A percentile compares a stretch with the other conserved stretches of the same genome.
Conservation (phyloP, 2,329 filamentous ascomycete species). For the Microdochium trichocladiopsis region DNA sequence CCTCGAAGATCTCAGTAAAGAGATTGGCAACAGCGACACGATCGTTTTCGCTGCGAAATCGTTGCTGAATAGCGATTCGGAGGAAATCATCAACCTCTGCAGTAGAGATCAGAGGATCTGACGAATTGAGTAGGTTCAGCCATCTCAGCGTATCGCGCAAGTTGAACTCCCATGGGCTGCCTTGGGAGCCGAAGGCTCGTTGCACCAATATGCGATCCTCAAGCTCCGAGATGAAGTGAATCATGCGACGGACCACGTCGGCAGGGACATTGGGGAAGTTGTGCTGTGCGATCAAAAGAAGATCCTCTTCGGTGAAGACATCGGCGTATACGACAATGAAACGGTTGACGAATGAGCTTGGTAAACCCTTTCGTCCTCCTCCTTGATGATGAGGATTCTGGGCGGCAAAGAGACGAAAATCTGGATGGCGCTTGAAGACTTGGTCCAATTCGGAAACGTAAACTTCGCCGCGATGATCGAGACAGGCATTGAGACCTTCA, state of each 20-base stretch:
- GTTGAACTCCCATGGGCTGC: conserved; percentile 93
- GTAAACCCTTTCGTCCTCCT: conserved; percentile 88
- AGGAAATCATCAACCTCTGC: conserved; percentile 66
- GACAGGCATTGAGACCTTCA: conserved; percentile 90
- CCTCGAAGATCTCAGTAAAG: conserved; percentile 58
- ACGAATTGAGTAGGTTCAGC: conserved; percentile 63
- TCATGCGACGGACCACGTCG: conserved; percentile 58
- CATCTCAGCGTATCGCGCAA: conserved; percentile 84
- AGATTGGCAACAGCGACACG: conserved; percentile 56
- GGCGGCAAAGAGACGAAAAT: conserved; percentile 92
- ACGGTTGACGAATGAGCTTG: conserved; percentile 93
- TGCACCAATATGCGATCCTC: conserved; percentile 62
- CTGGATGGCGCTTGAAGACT: conserved; percentile 79
- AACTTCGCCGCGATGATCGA: conserved; percentile 92
- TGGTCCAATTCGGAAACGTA: conserved; percentile 95
- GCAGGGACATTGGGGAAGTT: conserved; percentile 61
- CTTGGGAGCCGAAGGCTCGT: conserved; percentile 51
- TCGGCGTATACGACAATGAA: conserved; percentile 98
- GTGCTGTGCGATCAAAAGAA: conserved; percentile 73
- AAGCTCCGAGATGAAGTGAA: conserved; percentile 73
- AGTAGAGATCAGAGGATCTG: conserved; percentile 52
- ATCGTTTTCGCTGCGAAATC: conserved; percentile 72
- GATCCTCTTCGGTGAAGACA: conserved; percentile 72
- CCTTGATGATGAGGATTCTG: conserved; percentile 98
- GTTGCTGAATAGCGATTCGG: conserved; percentile 74